Conservation (phyloP, 805 yeast genomes). For the Ascoidea asiatica region DNA sequence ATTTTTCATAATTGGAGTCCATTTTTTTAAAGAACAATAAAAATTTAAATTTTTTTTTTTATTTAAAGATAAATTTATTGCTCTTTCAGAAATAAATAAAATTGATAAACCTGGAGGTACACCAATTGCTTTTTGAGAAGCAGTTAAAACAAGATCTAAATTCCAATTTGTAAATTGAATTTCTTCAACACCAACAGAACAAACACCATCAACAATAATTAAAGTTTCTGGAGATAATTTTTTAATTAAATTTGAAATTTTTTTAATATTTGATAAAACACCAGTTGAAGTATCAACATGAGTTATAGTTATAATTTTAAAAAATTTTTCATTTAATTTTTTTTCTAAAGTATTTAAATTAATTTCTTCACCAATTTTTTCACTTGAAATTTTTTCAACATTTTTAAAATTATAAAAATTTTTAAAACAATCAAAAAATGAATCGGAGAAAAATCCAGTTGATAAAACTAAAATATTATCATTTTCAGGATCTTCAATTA, state of each 20-base stretch:
- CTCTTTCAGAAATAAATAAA: conserved; percentile 63
- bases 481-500: conserved; percentile 44
- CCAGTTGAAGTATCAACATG: conserved; percentile 97
- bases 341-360: conserved; percentile 40
- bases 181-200: conserved; percentile 84
- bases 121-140: conserved; percentile 92
- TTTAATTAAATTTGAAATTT: conserved; percentile 48
- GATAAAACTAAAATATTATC: conserved; percentile 60
- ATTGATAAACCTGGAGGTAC: conserved; percentile 88
- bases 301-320: conserved; percentile 68
- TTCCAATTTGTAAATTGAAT: conserved; percentile 84
- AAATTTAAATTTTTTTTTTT: conserved; percentile 30
- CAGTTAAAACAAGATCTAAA: conserved; percentile 76
- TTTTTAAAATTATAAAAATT: conserved; percentile 55
- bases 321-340: conserved; percentile 37
- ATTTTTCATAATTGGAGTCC: conserved; percentile 82
- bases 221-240: conserved; percentile 65
- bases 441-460: conserved; percentile 83
- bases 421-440: conserved; percentile 61
- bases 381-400: conserved; percentile 54
- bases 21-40: conserved; percentile 63
- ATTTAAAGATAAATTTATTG: conserved; percentile 43
- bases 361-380: conserved; percentile 63
- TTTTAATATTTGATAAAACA: conserved; percentile 61
- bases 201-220: conserved; percentile 85